These are phyloP conservation scores for Cordyceps tenuipes DNA, from an alignment of 2,329 filamentous ascomycete genomes.

Conservation along the genomic window DNA sequence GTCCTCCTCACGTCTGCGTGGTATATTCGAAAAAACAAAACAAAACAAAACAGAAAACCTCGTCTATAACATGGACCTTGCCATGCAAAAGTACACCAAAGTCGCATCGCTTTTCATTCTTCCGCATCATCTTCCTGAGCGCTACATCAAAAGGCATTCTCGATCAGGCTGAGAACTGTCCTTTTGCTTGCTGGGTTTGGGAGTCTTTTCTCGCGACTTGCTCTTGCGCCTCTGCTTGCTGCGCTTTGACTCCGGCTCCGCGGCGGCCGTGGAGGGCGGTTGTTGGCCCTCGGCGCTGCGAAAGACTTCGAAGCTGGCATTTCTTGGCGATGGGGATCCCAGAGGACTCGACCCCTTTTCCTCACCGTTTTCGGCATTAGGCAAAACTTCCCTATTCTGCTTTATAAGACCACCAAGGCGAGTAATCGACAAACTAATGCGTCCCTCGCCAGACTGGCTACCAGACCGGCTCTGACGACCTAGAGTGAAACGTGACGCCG, in stretches of 20 bases:
- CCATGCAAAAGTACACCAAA: not conserved
- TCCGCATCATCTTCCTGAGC: not conserved
- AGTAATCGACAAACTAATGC: slow-evolving; percentile 50
- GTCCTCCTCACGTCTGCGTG: not conserved
- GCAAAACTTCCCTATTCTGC: slow-evolving; percentile 40
- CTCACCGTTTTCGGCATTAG: not conserved
- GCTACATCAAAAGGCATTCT: slow-evolving; percentile 41
- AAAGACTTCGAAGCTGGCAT: slow-evolving; percentile 10
- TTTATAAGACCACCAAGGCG: slow-evolving; percentile 45
- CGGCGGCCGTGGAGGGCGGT: not conserved
- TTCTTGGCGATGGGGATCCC: slow-evolving; percentile 20
- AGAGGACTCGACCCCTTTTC: not conserved
- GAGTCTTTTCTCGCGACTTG: slow-evolving; percentile 31
- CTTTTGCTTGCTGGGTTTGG: slow-evolving; percentile 23
- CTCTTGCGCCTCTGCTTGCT: slow-evolving; percentile 28
- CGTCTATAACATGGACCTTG: not conserved
- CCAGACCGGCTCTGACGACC: slow-evolving; percentile 43
- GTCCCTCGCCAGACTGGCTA: slow-evolving; percentile 50
- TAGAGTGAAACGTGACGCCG: slow-evolving; percentile 46
- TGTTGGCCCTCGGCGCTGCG: slow-evolving; percentile 26
- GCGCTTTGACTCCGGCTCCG: slow-evolving; percentile 17
- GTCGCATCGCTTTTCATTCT: not conserved
- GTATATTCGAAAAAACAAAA: not conserved
- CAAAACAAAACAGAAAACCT: not conserved
- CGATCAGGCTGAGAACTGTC: slow-evolving; percentile 32